Base-by-base conservation (phyloP, 2,329 filamentous ascomycete species). In the Microcera coccophila region DNA sequence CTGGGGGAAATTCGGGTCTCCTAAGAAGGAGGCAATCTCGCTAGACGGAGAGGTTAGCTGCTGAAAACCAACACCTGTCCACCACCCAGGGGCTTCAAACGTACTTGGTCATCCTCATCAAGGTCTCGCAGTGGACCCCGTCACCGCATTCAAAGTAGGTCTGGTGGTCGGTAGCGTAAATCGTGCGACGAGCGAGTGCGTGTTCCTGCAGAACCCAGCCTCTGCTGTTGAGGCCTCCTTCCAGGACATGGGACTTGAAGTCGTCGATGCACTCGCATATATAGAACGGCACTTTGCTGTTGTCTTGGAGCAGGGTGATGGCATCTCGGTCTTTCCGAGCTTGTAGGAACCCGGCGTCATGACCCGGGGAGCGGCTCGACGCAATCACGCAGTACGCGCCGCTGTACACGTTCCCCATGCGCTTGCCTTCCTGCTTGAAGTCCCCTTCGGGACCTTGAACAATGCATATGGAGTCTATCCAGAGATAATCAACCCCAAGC, bases 111-210 rank as follows among this genome's bases (percentile, higher is more conserved):
- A 55, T 42, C 12, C 9, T 42, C 4, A 28, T 43, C 0, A 55
- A 35, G 0, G 45, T 53, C 3, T 55, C 52, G 2, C 52, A 54
- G 2, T 47, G 45, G 3, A 55, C 37, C 0, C 52, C 52, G 2
- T 44, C 16, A 1, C 52, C 52, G 3, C 53, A 55, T 11, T 55
- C 52, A 42, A 41, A 55, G 4, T 55, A 55, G 0, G 38, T 41
- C 16, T 54, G 52, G 1, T 22, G 48, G n/a, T 49, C 19, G 0
- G 52, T 44, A n/a, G 53, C 55, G 14, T 49, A 49, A 4, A 55
- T 48, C 1, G 52, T 55, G 4, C 53, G 44, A 7, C 41, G 32
- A 3, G 53, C 44, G 1, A 55, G 44, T 4, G 49, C 49, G 2
- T 49, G 37, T 15, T n/a, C 51, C 41, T 36, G 49, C 37, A 21